Evolutionary conservation across 805 yeast genomes (phyloP), one percentile per base, ranked within the genome.

Genomic region (Candida ulmi): DNA sequence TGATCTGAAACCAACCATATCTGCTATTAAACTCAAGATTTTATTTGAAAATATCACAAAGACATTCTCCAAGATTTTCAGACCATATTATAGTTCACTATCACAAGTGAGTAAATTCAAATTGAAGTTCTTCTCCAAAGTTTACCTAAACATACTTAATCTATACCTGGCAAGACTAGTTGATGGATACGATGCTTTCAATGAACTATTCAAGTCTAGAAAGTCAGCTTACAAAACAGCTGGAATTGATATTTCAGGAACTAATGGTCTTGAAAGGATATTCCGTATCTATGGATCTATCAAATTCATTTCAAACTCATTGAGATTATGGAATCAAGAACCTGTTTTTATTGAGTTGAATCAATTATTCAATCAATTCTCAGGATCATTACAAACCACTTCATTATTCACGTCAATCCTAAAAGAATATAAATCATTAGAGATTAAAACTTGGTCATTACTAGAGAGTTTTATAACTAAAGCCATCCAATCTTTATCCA

Each of bases 41-140:
- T 53, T 74, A 18, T 62, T 74, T 30, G 71, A 71, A 36, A 69
- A 64, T 41, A 58, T 72, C 27, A 72, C 72, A 5, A 57, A 55
- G 18, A 73, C 72, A 39, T 69, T 57, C 33, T 41, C 46, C 27
- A 50, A 43, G 17, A 48, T 57, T 13, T 54, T 58, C 41, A 44
- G 36, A 26, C 42, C 45, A 2, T 50, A 47, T 15, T 54, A 55
- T 37, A 45, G 64, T 45, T 52, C 55, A 17, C 63, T 70, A 12
- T 52, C 63, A 40, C 58, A 60, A 17, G 58, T 70, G 18, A 69
- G 65, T 26, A 69, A 68, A 41, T 72, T 65, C 41, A 76, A 72
- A 45, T 54, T 69, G 29, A 71, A 71, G 47, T 65, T 63, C 35
- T 69, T 71, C n/a, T 66, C 74, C 2, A 62, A 59, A 9, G 64